Conservation (phyloP, 2,329 filamentous ascomycete species). For the Elsinoe perseae region DNA sequence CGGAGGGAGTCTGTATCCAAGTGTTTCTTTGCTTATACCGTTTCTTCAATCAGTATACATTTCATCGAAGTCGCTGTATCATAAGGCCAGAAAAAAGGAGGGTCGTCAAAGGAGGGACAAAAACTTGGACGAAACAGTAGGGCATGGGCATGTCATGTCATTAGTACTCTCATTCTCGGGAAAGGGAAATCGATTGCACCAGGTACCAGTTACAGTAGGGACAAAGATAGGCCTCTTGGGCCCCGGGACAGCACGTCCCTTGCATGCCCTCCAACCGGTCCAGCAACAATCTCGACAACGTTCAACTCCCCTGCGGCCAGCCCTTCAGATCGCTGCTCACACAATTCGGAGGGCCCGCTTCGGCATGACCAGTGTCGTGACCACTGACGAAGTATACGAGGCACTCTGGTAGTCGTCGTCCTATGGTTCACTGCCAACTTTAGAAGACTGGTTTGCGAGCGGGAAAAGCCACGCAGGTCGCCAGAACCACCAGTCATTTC, state of each 20-base stretch:
- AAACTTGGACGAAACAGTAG: constrained; percentile 12
- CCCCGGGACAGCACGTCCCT: constrained; percentile 8
- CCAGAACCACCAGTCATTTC: background rate
- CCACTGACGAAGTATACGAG: no score
- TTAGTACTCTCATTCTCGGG: constrained; percentile 4
- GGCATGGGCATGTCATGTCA: constrained; percentile 3
- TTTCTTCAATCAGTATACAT: constrained; percentile 6
- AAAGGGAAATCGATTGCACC: constrained; percentile 7
- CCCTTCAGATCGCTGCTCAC: background rate
- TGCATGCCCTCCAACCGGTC: constrained; percentile 14
- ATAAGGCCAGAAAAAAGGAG: background rate
- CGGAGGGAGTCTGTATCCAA: background rate
- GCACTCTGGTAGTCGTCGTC: background rate
- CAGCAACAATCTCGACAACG: constrained; percentile 15
- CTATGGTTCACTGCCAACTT: constrained; percentile 11
- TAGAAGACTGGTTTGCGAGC: constrained; percentile 2
- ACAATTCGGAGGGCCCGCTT: background rate
- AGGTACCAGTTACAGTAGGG: background rate
- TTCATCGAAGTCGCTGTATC: constrained; percentile 4
- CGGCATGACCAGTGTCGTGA: constrained; percentile 1
- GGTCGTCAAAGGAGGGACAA: constrained; percentile 1
- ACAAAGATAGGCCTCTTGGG: constrained; percentile 8
- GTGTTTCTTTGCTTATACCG: background rate
- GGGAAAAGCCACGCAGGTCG: constrained; percentile 5
- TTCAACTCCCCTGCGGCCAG: constrained; percentile 11